Evolutionary conservation across 179 eudicot species (phyloP).

Genomic region (Beta macrorhiza): DNA sequence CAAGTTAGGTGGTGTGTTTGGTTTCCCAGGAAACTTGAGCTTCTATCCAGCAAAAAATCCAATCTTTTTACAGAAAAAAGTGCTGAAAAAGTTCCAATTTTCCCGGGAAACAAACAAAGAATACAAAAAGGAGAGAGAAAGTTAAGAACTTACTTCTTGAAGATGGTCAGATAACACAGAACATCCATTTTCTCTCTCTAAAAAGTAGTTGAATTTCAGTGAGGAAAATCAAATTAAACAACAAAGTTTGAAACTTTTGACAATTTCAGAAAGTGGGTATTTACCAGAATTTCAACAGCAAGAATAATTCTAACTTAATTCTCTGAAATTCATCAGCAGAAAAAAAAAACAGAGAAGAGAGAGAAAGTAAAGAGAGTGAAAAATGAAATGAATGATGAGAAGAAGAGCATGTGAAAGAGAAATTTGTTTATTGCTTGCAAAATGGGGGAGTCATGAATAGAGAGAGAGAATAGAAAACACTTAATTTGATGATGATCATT

Average conservation of each 20-base stretch:
- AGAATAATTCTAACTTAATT: conserved; percentile 18
- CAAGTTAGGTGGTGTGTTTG: conserved; percentile 15
- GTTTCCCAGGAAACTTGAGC: neutral
- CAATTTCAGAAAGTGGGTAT: conserved; percentile 16
- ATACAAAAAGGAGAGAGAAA: conserved; percentile 10
- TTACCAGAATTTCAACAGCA: conserved; percentile 17
- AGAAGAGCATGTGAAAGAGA: conserved; percentile 28
- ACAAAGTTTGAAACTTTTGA: conserved; percentile 17
- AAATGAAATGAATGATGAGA: neutral
- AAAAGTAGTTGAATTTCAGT: conserved; percentile 4
- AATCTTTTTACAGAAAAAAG: conserved; percentile 5
- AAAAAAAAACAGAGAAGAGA: neutral
- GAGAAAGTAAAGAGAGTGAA: conserved; percentile 10
- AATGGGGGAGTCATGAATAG: conserved; percentile 26
- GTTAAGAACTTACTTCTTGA: conserved; percentile 9
- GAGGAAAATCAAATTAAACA: conserved; percentile 7
- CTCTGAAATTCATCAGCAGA: conserved; percentile 15
- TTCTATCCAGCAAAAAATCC: neutral
- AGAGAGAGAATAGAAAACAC: conserved; percentile 19
- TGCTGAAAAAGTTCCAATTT: neutral
- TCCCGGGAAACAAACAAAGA: conserved; percentile 9
- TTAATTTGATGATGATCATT: neutral
- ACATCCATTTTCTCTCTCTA: conserved; percentile 14
- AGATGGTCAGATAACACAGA: conserved; percentile 14
- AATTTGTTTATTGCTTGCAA: conserved; percentile 32